Base-by-base conservation (phyloP, 2,329 filamentous ascomycete genomes). In the Xylaria multiplex region DNA sequence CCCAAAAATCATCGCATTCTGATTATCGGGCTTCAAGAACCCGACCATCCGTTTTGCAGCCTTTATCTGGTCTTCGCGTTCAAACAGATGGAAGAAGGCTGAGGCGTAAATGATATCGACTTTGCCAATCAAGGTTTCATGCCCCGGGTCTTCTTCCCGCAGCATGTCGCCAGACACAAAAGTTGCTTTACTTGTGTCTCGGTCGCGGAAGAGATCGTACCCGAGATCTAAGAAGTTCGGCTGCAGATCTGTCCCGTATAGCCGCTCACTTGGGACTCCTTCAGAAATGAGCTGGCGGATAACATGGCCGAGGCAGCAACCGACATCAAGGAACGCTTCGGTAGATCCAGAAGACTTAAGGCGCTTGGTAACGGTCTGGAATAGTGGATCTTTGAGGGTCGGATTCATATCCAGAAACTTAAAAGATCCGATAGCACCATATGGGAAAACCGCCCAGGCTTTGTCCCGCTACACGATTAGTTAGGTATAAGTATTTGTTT, bases 271-370 rank as follows among this genome's bases (percentile, higher is more conserved):
- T 50, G 48, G n/a, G 7, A 50, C 48, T 24, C 48, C 48, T 32
- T 50, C 48, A n/a, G 48, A 27, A 14, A 50, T 50, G n/a, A 50
- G 48, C 48, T 50, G 48, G 48, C 48, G 48, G 48, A 50, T n/a
- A 50, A 50, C 48, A n/a, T 50, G 48, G 4, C 48, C 48, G 5
- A 50, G 48, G n/a, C 48, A 50, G 27, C 48, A 50, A 14, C 48
- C 48, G 13, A 50, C 48, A 14, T 50, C 48, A 32, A 50, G 48
- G 48, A 50, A 50, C 24, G 6, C 48, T 24, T 50, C 48, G 14
- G 48, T 50, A 50, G 48, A 50, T n/a, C 24, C 48, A 6, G 48
- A 27, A 7, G 27, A 14, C 14, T 50, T 50, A 27, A 50, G 48
- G 14, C 48, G 48, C 7, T 5, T 32, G 27, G 13, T 6, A 50